A percentile compares a stretch with the other conserved stretches of the same genome.
phyloP scores from a whole-genome alignment of 306 rosid genomes.

The Arachis hypogaea region DNA sequence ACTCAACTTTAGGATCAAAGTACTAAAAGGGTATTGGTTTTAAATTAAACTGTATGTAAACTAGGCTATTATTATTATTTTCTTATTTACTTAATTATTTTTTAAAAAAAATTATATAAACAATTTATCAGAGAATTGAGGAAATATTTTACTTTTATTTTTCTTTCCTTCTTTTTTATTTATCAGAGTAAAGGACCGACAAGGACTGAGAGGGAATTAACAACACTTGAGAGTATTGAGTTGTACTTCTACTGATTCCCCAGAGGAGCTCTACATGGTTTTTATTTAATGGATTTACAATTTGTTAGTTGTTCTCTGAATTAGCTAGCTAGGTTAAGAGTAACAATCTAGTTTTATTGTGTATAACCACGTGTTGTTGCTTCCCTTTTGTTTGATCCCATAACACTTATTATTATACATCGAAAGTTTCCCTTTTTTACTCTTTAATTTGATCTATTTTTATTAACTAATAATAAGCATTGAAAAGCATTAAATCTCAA shows the following conservation, averaged over 20 bases:
- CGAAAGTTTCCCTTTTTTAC: slow-evolving; percentile 22
- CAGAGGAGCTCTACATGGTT: too few relatives aligned
- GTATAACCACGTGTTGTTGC: slow-evolving; percentile 25
- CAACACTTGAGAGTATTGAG: neutral
- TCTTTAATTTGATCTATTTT: slow-evolving; percentile 3
- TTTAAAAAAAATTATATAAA: neutral
- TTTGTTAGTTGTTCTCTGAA: neutral
- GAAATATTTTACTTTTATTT: too few relatives aligned
- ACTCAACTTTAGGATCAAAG: neutral
- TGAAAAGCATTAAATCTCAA: slow-evolving; percentile 23
- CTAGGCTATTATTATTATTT: neutral
- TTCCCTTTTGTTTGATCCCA: slow-evolving; percentile 36
- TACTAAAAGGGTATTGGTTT: neutral
- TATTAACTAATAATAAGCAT: neutral
- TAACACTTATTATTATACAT: slow-evolving; percentile 25
- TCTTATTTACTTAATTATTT: neutral
- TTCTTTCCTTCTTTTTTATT: too few relatives aligned
- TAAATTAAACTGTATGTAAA: neutral
- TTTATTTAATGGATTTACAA: neutral
- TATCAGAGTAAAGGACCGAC: neutral
- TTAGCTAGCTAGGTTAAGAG: neutral
- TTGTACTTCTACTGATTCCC: neutral
- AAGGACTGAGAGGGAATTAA: neutral
- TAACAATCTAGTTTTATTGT: slow-evolving; percentile 24
- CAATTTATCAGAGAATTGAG: slow-evolving; percentile 1